Conservation (phyloP, 805 yeast species). For the Priceomyces haplophilus region DNA sequence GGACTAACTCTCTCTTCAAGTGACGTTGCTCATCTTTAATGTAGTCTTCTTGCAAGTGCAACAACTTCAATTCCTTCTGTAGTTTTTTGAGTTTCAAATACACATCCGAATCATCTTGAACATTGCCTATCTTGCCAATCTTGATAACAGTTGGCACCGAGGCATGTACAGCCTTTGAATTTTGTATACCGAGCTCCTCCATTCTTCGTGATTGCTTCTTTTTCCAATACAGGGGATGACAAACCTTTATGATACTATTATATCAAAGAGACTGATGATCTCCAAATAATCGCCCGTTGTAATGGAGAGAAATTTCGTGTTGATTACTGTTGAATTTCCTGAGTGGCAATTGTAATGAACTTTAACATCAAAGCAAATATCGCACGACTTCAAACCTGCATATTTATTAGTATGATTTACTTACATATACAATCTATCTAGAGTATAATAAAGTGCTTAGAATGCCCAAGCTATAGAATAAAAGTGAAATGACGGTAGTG, state of each 20-base stretch:
- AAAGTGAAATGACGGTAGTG: background rate
- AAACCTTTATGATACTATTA: too few relatives aligned
- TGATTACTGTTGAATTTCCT: background rate
- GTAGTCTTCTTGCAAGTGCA: slow-evolving; percentile 89
- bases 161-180: slow-evolving; percentile 10
- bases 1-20: slow-evolving; percentile 84
- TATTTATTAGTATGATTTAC: background rate
- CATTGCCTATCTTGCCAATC: slow-evolving; percentile 7
- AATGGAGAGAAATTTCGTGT: background rate
- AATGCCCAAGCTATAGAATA: background rate
- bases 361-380: background rate
- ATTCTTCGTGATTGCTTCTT: slow-evolving; percentile 13
- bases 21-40: slow-evolving; percentile 98
- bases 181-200: slow-evolving; percentile 38
- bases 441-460: background rate
- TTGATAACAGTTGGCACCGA: slow-evolving; percentile 7
- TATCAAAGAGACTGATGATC: too few relatives aligned
- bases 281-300: too few relatives aligned
- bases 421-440: background rate
- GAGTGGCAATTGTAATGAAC: background rate
- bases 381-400: background rate
- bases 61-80: slow-evolving; percentile 84
- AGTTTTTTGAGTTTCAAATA: slow-evolving; percentile 82
- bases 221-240: too few relatives aligned
- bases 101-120: slow-evolving; percentile 53